Evolutionary conservation across 2,329 filamentous ascomycete genomes (phyloP), one percentile per base, ranked within the genome.

Genomic region (Tolypocladium pustulatum): DNA sequence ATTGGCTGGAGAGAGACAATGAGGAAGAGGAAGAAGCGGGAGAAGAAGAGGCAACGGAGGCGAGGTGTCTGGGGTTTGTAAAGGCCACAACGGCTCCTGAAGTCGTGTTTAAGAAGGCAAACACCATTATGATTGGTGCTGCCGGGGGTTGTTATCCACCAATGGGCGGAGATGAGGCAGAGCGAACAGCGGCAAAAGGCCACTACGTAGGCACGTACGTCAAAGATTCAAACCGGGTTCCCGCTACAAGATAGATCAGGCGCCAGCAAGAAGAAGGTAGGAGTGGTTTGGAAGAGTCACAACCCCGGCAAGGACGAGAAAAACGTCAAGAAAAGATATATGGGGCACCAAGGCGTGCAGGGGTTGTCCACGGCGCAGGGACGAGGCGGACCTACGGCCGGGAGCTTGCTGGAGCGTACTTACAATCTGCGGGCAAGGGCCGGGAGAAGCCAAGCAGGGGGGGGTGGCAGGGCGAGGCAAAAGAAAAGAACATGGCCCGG

Each of bases 131-230:
- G 70, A 72, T 73, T 73, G 71, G 71, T 65, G 65, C 64, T 66
- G 58, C 60, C 63, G 60, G 64, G 66, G 68, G 62, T 62, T 61
- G 53, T 63, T 62, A 59, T 65, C 62, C 65, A 68, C 71, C 71
- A 73, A 72, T 72, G 62, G 63, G 64, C 66, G 64, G 65, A 67
- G 68, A 68, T 68, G 69, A 72, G 68, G 69, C 67, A 70, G 65
- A 69, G 66, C 60, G 63, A 62, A 64, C 64, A 65, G 69, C 65
- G 68, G 68, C 67, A 69, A 68, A 63, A 62, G 66, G 63, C 61
- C 65, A 68, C 63, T 61, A 67, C 65, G 64, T 53, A n/a, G n/a
- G n/a, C n/a, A 17, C 62, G 62, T 56, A 46, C 57, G 51, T 58
- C 30, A 8, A 67, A 64, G 60, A 38, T 38, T 58, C 40, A 40